Evolutionary conservation across 2,329 filamentous ascomycete species (phyloP), one percentile per base, ranked within the genome.

Genomic region (Epichloe hybrida): DNA sequence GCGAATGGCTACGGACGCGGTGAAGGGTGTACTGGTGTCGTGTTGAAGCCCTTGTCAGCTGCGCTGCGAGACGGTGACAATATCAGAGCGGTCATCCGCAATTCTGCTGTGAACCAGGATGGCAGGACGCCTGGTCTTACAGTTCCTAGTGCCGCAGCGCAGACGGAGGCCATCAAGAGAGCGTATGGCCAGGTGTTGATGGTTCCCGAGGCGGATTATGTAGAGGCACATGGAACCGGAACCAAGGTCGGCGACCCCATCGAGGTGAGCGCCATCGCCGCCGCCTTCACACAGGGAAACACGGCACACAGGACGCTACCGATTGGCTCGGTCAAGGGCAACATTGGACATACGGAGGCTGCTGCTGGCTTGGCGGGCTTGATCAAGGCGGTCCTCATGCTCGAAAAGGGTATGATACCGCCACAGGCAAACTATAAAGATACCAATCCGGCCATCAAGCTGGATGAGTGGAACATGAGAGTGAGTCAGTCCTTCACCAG

Each of bases 1-100:
- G 74, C 70, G 4, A 63, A 72, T 56, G 75, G 74, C 2, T 78
- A 76, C 54, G 72, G 63, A 1, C 62, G 72, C 37, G 74, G 72
- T 4, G 74, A 77, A 54, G 74, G 72, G 1, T 60, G 66, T 17
- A 66, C 61, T 2, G 61, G 66, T 13, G 52, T 76, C 4, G 54
- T 74, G 2, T 53, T 77, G 1, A 76, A 75, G 58, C 64, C 56
- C 4, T 56, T 63, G 11, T 63, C 65, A 7, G 62, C 66, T 41
- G 75, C 74, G 3, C 48, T 76, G 9, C 57, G 55, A 21, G 70
- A 73, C 46, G 68, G 69, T 3, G 53, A 61, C 46, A 49, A 50
- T 0, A 64, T 72, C 46, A 57, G 62, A 35, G 62, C 63, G 37
- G 57, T 72, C 39, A 66, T 74, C 40, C 62, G 67, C 3, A 65